Base-by-base conservation (phyloP, 179 eudicot species). In the Corrigiola litoralis region DNA sequence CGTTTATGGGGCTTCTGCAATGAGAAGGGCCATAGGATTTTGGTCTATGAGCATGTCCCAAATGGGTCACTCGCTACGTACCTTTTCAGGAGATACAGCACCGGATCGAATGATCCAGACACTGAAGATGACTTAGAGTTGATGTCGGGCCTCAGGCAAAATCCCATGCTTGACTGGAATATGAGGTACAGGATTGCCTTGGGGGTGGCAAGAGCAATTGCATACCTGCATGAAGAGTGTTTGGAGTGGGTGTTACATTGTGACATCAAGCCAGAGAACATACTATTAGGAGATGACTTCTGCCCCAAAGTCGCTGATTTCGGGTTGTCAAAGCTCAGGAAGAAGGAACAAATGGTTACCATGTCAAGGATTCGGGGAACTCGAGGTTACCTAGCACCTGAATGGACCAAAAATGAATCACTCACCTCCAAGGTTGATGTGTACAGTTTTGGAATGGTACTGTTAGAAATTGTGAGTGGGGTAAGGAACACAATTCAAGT, bases 251-350 rank as follows among this genome's bases (percentile, higher is more conserved):
- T 92, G 0, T 48, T 92, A 21, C 96, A 92, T 41, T 87, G 98
- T 9, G 95, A 92, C 71, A 89, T 89, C 51, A 92, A 92, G 72
- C 96, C 96, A 3, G 96, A 89, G 46, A 91, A 91, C 72, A 91
- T 89, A 63, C 91, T 91, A 20, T 25, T 92, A 1, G 98, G 91
- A 4, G 92, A 89, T 0, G 95, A 91, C 56, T 91, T 91, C 29
- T 91, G 97, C 82, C 96, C 97, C 0, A 91, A 87, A 59, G 80
- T 91, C 6, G 87, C 96, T 0, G 97, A 91, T 75, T 91, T 89
- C 4, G 96, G 96, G 74, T 52, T 91, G 14, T 87, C 95, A 2
- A 91, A 91, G 68, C 68, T 91, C n/a, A 80, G 80, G 73, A 89
- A 85, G 75, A 91, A 84, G 59, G 96, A 88, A 58, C 84, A 86